These are phyloP conservation scores for Maudiozyma saulgeensis DNA, from an alignment of 805 yeast genomes.

Conservation along the genomic window DNA sequence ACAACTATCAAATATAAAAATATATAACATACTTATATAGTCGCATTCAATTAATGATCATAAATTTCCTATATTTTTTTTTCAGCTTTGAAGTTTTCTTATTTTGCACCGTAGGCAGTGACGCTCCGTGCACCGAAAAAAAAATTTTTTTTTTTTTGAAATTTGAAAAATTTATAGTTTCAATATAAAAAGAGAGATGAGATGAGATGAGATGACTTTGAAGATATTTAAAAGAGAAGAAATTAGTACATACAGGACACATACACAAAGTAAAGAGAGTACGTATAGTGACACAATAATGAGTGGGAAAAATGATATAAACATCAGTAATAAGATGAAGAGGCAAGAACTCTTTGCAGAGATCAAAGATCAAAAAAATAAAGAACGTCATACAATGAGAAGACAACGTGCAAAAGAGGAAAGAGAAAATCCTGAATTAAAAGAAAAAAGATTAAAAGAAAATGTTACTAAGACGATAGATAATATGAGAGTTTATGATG, in stretches of 20 bases:
- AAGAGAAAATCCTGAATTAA: slow-evolving; percentile 69
- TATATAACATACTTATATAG: background rate
- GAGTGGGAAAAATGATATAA: slow-evolving; percentile 27
- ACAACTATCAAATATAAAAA: no score
- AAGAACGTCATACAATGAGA: slow-evolving; percentile 67
- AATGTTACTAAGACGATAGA: slow-evolving; percentile 81
- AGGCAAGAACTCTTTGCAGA: slow-evolving; percentile 72
- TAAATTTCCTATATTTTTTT: background rate
- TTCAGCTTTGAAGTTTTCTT: background rate
- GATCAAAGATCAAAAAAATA: slow-evolving; percentile 63
- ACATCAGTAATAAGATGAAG: slow-evolving; percentile 65
- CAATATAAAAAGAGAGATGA: background rate
- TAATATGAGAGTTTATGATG: slow-evolving; percentile 75
- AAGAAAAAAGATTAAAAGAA: slow-evolving; percentile 64
- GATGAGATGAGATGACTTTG: slow-evolving; percentile 4
- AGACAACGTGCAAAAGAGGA: slow-evolving; percentile 84
- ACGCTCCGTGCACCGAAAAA: no score
- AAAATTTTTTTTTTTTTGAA: no score
- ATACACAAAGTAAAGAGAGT: background rate
- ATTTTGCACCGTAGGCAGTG: no score
- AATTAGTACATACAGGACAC: background rate
- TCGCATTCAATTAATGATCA: background rate
- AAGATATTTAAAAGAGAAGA: background rate
- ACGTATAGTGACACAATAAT: background rate
- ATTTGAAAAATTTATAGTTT: no score